Evolutionary conservation across 2,329 filamentous ascomycete genomes (phyloP).

Genomic region (Trichoderma sp.): DNA sequence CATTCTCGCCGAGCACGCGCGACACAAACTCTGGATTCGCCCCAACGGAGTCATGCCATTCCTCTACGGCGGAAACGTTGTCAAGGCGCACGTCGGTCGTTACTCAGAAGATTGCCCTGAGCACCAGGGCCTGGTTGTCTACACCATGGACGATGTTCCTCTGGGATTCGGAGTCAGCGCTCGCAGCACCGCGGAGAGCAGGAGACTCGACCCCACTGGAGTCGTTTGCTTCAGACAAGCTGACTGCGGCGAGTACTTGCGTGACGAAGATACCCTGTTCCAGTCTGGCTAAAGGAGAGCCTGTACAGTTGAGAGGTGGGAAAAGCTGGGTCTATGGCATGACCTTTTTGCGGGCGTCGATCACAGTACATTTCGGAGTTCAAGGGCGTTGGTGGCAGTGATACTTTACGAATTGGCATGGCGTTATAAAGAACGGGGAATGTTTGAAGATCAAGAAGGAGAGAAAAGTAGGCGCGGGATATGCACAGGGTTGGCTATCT

Average conservation of each 20-base stretch:
- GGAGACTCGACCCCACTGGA: constrained; percentile 84
- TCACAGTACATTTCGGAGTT: constrained; percentile 5
- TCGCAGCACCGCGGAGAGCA: constrained; percentile 79
- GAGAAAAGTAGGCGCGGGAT: not conserved
- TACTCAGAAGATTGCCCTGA: constrained; percentile 92
- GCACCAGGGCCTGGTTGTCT: constrained; percentile 87
- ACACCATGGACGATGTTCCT: constrained; percentile 91
- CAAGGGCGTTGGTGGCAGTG: constrained; percentile 7
- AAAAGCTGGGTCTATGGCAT: not conserved
- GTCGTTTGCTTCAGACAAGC: constrained; percentile 89
- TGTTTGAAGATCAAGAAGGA: not conserved
- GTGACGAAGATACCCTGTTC: constrained; percentile 73
- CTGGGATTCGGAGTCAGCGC: constrained; percentile 86
- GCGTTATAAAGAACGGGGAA: not conserved
- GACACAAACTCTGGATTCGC: constrained; percentile 98
- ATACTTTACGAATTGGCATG: constrained; percentile 9
- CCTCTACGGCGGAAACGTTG: constrained; percentile 87
- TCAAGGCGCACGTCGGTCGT: constrained; percentile 70
- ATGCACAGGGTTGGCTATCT: not conserved
- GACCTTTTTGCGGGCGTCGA: not conserved
- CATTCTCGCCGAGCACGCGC: constrained; percentile 84
- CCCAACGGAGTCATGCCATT: constrained; percentile 97
- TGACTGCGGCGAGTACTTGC: constrained; percentile 91
- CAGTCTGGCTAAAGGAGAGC: constrained; percentile 46
- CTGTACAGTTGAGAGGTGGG: not conserved